Base-by-base conservation (phyloP, 2,329 filamentous ascomycete species). In the Monosporascus sp. region DNA sequence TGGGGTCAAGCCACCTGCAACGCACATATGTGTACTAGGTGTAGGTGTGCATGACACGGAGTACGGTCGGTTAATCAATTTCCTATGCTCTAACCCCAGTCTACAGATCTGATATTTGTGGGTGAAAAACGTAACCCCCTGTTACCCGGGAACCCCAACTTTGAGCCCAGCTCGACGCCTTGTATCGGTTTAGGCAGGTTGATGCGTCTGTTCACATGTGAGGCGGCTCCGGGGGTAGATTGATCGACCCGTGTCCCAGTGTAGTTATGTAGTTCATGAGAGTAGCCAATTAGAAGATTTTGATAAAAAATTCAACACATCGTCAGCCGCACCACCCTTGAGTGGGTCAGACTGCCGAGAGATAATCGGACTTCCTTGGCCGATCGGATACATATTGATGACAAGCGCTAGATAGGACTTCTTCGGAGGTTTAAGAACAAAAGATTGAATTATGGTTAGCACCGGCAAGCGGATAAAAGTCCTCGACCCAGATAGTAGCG, bases 201-300 rank as follows among this genome's bases (percentile, higher is more conserved):
- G 43, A 22, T n/a, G 43, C 22, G 22, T 25, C 9, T 15, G 6
- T 27, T 46, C 7, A 24, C 43, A 44, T 15, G 39, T 20, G 18
- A 20, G 18, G 9, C n/a, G 8, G n/a, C 20, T 43, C 39, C 18
- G 39, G 39, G 39, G 22, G 39, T 15, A 43, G 18, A 24, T 43
- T 20, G 9, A n/a, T 14, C 20, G 5, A 20, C 8, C 39, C n/a
- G 18, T 18, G 20, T 1, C 20, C 18, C 18, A 39, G 18, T 11
- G n/a, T 43, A 43, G 14, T 20, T 11, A 22, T 2, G n/a, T n/a
- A n/a, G n/a, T 5, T 24, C 15, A 45, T 7, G 7, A 48, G 31
- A 52, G 48, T 38, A 45, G 5, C 58, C 58, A 60, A 62, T 58
- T 35, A 56, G 25, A 50, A 57, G 36, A 58, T 50, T 31, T 44